Evolutionary conservation across 2,329 filamentous ascomycete genomes (phyloP), one percentile per base, ranked within the genome.

Genomic region (Neofusicoccum ribis): DNA sequence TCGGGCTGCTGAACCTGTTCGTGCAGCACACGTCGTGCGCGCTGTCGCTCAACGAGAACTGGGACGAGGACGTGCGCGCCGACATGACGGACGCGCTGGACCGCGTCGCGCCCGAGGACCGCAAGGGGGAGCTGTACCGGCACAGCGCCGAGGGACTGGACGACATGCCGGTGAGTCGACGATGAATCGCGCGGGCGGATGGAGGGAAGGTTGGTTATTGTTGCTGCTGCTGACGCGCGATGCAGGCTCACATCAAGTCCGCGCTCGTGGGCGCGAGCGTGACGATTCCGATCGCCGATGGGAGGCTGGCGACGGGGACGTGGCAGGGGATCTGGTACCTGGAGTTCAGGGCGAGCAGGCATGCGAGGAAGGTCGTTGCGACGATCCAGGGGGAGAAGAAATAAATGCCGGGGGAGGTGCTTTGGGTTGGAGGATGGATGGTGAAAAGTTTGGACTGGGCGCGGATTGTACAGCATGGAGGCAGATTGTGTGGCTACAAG

Each of bases 31-130:
- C 95, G 5, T 92, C 88, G 73, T 97, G 93, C 79, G 95, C 91
- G 12, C 84, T 99, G 62, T 91, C 88, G 67, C 81, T 99, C 72
- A 99, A 99, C 76, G 95, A 99, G 85, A 98, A 98, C 81, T 90
- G 83, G 82, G 92, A 93, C 74, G 78, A 82, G 51, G 92, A 96
- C 79, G 95, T 99, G n/a, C 86, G 93, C 66, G 86, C 85, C 46
- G 93, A 99, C 78, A 97, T 98, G 94, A 92, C 88, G 74, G 92
- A 97, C 81, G 92, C 94, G 52, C 83, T 99, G 69, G 94, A 99
- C 78, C 85, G 93, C 50, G 91, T 99, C 72, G 95, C 90, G 47
- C 93, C 93, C 0, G 91, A 91, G 73, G 93, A 96, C 64, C 85
- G 74, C 69, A 78, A 80, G 70, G 77, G 77, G 9, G 84, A 86